Conservation (phyloP, 768 basidiomycete genomes). For the Cubamyces lactineus region DNA sequence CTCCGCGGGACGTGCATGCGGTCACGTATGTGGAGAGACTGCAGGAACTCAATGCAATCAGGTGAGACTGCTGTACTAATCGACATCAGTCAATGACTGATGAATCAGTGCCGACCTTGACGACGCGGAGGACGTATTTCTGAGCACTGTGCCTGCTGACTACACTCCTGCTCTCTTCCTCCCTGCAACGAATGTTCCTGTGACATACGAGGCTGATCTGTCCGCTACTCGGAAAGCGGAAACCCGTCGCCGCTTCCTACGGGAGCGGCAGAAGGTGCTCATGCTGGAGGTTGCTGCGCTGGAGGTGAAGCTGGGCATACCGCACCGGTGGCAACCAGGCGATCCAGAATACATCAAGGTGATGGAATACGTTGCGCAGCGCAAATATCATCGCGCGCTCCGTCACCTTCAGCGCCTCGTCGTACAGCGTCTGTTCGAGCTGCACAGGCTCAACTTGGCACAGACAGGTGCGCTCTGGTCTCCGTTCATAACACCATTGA, state of each 20-base stretch:
- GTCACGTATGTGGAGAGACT: slow-evolving; percentile 41
- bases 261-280: slow-evolving; percentile 30
- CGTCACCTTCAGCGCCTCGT: slow-evolving; percentile 40
- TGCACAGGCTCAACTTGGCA: slow-evolving; percentile 42
- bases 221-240: slow-evolving; percentile 32
- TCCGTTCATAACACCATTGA: too few species aligned
- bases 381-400: slow-evolving; percentile 36
- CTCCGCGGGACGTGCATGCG: slow-evolving; percentile 32
- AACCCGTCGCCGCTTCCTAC: slow-evolving; percentile 27
- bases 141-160: slow-evolving; percentile 2
- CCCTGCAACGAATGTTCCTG: not conserved
- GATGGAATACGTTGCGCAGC: slow-evolving; percentile 21
- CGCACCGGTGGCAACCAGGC: slow-evolving; percentile 32
- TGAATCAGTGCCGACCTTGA: slow-evolving; percentile 8
- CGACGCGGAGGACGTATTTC: not conserved
- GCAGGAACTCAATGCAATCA: slow-evolving; percentile 22
- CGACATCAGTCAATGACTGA: not conserved
- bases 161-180: not conserved
- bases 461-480: slow-evolving; percentile 42
- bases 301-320: slow-evolving; percentile 31
- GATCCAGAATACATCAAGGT: slow-evolving; percentile 31
- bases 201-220: slow-evolving; percentile 10
- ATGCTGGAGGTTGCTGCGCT: not conserved
- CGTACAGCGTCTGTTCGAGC: slow-evolving; percentile 42
- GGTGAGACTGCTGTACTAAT: slow-evolving; percentile 14